Evolutionary conservation across 805 yeast species (phyloP), one percentile per base, ranked within the genome.

Genomic region (Lipomyces sp.): DNA sequence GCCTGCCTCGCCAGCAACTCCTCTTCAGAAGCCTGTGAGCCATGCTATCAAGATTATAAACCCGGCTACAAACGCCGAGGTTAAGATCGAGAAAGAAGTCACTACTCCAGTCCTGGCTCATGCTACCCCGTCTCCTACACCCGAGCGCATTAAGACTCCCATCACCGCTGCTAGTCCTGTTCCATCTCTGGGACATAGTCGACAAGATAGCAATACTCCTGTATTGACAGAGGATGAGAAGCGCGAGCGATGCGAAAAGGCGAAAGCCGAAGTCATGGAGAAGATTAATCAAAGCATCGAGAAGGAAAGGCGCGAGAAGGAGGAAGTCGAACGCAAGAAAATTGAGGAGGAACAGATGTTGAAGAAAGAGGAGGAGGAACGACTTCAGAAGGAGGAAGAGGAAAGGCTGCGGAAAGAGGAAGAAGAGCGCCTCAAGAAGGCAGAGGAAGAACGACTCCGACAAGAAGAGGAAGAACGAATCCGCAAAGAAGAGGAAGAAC

Each of bases 11-110:
- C 39, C 59, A 18, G 29, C 54, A 34, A 34, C 54, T 24, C 37
- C 67, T 13, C 56, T 67, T 5, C 42, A 59, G 42, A 57, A 58
- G 65, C 50, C 65, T 11, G 55, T 53, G 33, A 69, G 71, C 63
- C 62, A 60, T 32, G 73, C 73, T 15, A 66, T 70, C 67, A 69
- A 66, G 62, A 72, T 71, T 56, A 61, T 71, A 35, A 66, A 71
- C 39, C 73, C 73, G 8, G 63, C 59, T 18, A 71, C 73, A 13
- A 39, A 63, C 29, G 61, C 63, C 33, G 73, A 67, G 57, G 67
- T 70, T 35, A 63, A 66, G 45, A n/a, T 66, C 58, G 63, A 60
- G 24, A 57, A 57, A n/a, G 55, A 50, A n/a, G 57, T 48, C 35
- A 2, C 57, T 51, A 59, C 66, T 15, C 63, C 68, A 4, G 35